phyloP scores from a whole-genome alignment of 441 rosid species.

The Hura crepitans region DNA sequence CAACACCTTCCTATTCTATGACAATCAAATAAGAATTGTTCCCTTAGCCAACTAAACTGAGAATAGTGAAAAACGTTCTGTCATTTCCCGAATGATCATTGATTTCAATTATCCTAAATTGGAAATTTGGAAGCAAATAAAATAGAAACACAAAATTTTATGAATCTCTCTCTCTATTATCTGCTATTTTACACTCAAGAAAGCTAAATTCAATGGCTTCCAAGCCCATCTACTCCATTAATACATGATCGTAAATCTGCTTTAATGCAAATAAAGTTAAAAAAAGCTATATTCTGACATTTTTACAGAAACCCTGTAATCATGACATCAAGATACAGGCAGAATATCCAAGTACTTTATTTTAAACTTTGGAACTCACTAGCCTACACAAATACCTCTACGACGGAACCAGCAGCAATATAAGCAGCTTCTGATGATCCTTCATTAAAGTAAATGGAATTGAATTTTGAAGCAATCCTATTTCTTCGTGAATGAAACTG shows the following conservation, averaged over 20 bases:
- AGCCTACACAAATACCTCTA: conserved; percentile 47
- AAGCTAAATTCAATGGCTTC: background rate
- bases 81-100: background rate
- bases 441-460: conserved; percentile 77
- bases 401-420: conserved; percentile 83
- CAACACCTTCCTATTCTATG: background rate
- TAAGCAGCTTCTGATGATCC: conserved; percentile 86
- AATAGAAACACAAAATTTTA: background rate
- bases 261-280: background rate
- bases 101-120: background rate
- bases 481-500: conserved; percentile 45
- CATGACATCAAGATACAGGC: background rate
- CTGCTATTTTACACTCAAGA: background rate
- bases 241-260: background rate
- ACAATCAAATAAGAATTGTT: background rate
- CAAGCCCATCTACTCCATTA: background rate
- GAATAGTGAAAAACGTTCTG: background rate
- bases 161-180: background rate
- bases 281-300: background rate
- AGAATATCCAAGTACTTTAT: background rate
- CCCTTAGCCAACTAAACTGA: background rate
- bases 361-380: background rate
- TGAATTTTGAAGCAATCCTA: conserved; percentile 48
- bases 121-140: background rate
- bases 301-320: background rate